These are phyloP conservation scores for Trichophaea hybrida DNA, from an alignment of 2,329 filamentous ascomycete genomes.

Conservation along the genomic window DNA sequence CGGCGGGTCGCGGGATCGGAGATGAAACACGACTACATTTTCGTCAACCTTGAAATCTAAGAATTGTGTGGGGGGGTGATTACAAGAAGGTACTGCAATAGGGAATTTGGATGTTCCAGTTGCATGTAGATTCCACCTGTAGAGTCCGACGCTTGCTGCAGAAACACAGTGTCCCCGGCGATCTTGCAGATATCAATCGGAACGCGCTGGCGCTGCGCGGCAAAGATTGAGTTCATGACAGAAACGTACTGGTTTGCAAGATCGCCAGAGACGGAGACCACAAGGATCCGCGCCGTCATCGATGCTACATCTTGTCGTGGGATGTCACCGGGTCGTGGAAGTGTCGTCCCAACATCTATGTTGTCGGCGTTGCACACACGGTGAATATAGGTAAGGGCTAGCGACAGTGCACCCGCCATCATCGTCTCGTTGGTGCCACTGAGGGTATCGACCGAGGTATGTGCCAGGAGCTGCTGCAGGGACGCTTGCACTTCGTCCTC, in stretches of 20 bases:
- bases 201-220: conserved; percentile 67
- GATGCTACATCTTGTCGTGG: conserved; percentile 23
- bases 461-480: conserved; percentile 55
- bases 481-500: conserved; percentile 66
- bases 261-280: conserved; percentile 79
- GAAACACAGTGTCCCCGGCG: conserved; percentile 71
- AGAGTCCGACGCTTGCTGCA: conserved; percentile 76
- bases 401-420: conserved; percentile 77
- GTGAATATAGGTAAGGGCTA: conserved; percentile 82
- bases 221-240: conserved; percentile 97
- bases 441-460: conserved; percentile 52
- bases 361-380: conserved; percentile 49
- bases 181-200: conserved; percentile 87
- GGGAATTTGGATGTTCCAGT: conserved; percentile 47
- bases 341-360: conserved; percentile 27
- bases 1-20: conserved; percentile 51
- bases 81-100: conserved; percentile 78
- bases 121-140: conserved; percentile 57
- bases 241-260: conserved; percentile 85
- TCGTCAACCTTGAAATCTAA: background rate
- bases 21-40: conserved; percentile 54
- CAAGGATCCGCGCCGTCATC: conserved; percentile 68
- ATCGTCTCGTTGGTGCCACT: conserved; percentile 49
- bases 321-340: background rate
- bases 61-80: background rate